Percentiles rank a stretch among this genome's conserved stretches.
Conservation (phyloP, 2,329 filamentous ascomycete genomes). For the Fusarium haematococcum region DNA sequence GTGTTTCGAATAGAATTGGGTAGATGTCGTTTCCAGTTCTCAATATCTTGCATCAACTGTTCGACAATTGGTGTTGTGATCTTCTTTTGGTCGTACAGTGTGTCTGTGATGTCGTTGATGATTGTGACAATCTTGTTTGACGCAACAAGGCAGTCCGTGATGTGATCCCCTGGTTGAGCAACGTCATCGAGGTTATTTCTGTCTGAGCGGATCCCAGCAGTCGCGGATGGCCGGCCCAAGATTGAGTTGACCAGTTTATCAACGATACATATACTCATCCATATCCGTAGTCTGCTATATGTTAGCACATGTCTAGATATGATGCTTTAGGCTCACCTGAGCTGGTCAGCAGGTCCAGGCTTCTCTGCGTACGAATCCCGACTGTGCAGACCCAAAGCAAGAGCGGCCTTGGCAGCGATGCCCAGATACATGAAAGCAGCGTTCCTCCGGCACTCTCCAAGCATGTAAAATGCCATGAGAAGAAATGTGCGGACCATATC, state of each 20-base stretch:
- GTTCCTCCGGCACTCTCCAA: conserved; percentile 71
- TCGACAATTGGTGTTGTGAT: conserved; percentile 51
- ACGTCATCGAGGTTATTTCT: conserved; percentile 23
- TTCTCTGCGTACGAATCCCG: conserved; percentile 37
- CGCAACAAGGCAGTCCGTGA: conserved; percentile 50
- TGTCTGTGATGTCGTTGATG: conserved; percentile 57
- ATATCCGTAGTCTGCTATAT: conserved; percentile 46
- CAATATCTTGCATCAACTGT: conserved; percentile 55
- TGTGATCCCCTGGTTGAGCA: conserved; percentile 28
- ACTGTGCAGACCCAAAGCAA: conserved; percentile 66
- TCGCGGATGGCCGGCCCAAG: conserved; percentile 53
- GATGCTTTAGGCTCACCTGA: conserved; percentile 25
- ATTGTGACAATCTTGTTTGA: conserved; percentile 57
- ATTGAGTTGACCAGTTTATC: conserved; percentile 55
- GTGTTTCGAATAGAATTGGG: conserved; percentile 49
- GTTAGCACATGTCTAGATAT: background rate
- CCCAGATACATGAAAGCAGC: conserved; percentile 74
- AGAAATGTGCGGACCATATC: conserved; percentile 43
- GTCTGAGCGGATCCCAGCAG: conserved; percentile 33
- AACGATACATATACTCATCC: conserved; percentile 53
- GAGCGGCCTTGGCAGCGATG: conserved; percentile 67
- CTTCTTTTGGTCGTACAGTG: conserved; percentile 55
- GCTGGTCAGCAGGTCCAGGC: conserved; percentile 25
- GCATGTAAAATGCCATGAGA: conserved; percentile 80
- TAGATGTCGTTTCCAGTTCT: conserved; percentile 58